Evolutionary conservation across 2,329 filamentous ascomycete species (phyloP).

Genomic region (Akanthomyces uredinophilus): DNA sequence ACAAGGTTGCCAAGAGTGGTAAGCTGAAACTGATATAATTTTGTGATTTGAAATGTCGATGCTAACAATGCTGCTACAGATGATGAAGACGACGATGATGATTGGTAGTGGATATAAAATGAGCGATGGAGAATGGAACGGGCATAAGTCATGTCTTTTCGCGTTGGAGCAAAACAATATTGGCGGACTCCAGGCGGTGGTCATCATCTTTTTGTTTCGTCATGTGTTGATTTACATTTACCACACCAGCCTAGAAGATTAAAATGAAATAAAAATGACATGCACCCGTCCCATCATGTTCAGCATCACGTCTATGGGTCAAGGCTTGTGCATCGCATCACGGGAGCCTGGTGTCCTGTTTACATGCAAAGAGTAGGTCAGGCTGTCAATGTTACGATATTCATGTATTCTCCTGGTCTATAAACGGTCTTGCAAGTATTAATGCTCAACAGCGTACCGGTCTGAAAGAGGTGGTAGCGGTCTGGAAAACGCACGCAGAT

Average conservation of each 20-base stretch:
- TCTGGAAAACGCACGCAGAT: neutral
- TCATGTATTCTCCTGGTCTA: neutral
- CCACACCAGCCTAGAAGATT: slow-evolving; percentile 2
- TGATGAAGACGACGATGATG: slow-evolving; percentile 72
- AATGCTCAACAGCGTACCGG: neutral
- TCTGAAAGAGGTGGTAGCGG: neutral
- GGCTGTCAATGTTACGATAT: neutral
- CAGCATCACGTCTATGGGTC: neutral
- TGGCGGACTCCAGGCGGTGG: slow-evolving; percentile 1
- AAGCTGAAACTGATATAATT: slow-evolving; percentile 41
- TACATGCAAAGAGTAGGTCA: no score
- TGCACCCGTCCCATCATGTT: neutral
- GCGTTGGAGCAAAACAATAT: neutral
- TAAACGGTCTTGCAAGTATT: neutral
- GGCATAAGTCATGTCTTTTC: neutral
- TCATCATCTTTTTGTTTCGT: neutral
- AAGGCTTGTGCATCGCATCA: neutral
- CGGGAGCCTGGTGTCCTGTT: no score
- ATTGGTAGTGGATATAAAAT: slow-evolving; percentile 47
- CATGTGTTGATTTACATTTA: slow-evolving; percentile 2
- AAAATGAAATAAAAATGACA: neutral
- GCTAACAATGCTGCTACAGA: slow-evolving; percentile 43
- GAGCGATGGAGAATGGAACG: neutral
- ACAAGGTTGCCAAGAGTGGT: slow-evolving; percentile 94
- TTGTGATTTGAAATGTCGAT: slow-evolving; percentile 8